Percentiles rank a stretch among this genome's conserved stretches.
Conservation (phyloP, 257 asterid species). For the Solanum boliviense region DNA sequence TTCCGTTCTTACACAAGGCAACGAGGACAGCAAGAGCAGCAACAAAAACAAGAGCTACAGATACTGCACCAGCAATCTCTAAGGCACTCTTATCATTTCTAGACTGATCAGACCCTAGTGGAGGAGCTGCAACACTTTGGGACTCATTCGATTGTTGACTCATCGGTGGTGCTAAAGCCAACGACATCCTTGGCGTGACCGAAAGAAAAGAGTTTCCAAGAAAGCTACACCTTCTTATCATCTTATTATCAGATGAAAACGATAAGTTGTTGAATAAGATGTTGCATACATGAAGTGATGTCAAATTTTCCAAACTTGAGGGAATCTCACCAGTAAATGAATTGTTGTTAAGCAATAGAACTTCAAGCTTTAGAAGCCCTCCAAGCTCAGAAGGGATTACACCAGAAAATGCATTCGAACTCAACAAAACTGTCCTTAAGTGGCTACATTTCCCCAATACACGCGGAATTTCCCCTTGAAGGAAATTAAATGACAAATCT, state of each 20-base stretch:
- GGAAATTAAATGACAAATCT: conserved; percentile 69
- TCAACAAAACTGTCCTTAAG: conserved; percentile 48
- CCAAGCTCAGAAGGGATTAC: conserved; percentile 64
- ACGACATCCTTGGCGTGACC: conserved; percentile 26
- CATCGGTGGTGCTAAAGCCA: conserved; percentile 33
- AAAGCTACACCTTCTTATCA: conserved; percentile 47
- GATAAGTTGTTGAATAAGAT: conserved; percentile 72
- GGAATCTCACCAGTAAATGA: conserved; percentile 69
- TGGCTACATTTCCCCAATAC: conserved; percentile 56
- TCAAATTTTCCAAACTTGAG: conserved; percentile 23
- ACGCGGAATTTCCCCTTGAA: conserved; percentile 47
- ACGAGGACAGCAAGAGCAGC: conserved; percentile 54
- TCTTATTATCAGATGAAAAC: conserved; percentile 27
- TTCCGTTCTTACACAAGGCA: conserved; percentile 41
- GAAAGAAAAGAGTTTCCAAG: conserved; percentile 51
- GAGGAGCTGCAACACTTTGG: conserved; percentile 20
- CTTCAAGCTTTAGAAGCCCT: conserved; percentile 50
- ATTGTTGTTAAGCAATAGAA: conserved; percentile 61
- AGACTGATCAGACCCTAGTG: conserved; percentile 13
- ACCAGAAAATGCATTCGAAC: conserved; percentile 64
- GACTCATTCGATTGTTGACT: conserved; percentile 36
- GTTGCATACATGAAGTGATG: conserved; percentile 41
- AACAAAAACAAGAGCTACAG: conserved; percentile 48
- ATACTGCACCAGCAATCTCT: conserved; percentile 63
- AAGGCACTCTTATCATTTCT: conserved; percentile 23